Evolutionary conservation across 2,329 filamentous ascomycete species (phyloP).

Genomic region (Aspergillus phoenicis): DNA sequence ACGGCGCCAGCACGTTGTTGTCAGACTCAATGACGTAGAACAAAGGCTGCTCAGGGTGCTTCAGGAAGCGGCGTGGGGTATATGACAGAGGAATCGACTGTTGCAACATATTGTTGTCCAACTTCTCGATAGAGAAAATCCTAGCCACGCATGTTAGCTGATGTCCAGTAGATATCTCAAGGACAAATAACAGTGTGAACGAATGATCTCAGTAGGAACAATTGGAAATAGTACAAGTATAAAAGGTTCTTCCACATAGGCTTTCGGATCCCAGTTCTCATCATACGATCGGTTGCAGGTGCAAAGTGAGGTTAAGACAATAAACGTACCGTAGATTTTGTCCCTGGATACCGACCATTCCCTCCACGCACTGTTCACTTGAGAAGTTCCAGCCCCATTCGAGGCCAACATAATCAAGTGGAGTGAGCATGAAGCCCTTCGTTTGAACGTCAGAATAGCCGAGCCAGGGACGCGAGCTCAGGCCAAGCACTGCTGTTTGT

Average conservation of each 20-base stretch:
- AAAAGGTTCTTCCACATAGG: conserved; percentile 50
- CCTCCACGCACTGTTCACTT: conserved; percentile 89
- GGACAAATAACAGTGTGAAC: neutral
- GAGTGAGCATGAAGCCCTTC: conserved; percentile 87
- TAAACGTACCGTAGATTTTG: conserved; percentile 76
- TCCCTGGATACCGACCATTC: conserved; percentile 90
- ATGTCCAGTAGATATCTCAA: neutral
- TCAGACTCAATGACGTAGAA: conserved; percentile 96
- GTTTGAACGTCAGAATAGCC: conserved; percentile 88
- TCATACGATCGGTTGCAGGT: conserved; percentile 50
- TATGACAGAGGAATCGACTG: conserved; percentile 85
- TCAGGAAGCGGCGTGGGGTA: conserved; percentile 83
- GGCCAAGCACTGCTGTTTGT: conserved; percentile 80
- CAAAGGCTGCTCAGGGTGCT: conserved; percentile 81
- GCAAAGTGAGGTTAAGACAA: conserved; percentile 12
- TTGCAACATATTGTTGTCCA: conserved; percentile 82
- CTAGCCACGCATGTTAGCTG: conserved; percentile 44
- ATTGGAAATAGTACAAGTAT: conserved; percentile 65
- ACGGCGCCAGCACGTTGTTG: conserved; percentile 82
- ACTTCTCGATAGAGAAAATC: conserved; percentile 87
- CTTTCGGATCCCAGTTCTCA: conserved; percentile 45
- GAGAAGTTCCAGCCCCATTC: conserved; percentile 97
- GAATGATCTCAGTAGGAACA: conserved; percentile 86
- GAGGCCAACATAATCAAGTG: conserved; percentile 81
- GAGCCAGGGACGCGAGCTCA: conserved; percentile 94